Evolutionary conservation across 345 rosid genomes (phyloP).

Genomic region (Gossypium mustelinum): DNA sequence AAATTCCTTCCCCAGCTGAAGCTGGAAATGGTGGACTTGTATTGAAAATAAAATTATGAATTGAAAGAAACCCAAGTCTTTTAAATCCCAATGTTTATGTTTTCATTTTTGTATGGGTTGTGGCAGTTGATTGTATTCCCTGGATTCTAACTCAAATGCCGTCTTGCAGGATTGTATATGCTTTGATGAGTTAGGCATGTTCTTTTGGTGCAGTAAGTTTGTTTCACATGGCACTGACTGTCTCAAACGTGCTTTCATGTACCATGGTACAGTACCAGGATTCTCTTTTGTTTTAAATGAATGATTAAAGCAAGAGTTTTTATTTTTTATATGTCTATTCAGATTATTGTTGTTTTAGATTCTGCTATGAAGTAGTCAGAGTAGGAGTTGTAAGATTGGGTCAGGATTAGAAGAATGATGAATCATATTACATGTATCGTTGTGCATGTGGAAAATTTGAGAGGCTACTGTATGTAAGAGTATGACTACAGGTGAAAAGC

Average conservation of each 20-base stretch:
- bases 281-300: neutral
- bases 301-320: neutral
- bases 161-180: constrained; percentile 14
- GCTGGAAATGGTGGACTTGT: neutral
- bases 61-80: constrained; percentile 4
- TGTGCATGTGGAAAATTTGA: neutral
- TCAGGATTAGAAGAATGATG: neutral
- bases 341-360: neutral
- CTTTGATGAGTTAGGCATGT: constrained; percentile 17
- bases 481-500: neutral
- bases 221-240: constrained; percentile 13
- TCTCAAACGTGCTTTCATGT: constrained; percentile 10
- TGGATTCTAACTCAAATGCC: neutral
- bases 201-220: constrained; percentile 7
- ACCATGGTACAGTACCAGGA: constrained; percentile 5
- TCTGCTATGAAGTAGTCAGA: neutral
- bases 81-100: neutral
- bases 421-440: neutral
- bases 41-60: neutral
- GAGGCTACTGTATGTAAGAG: neutral
- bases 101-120: neutral
- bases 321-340: neutral
- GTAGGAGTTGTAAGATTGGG: neutral
- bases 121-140: neutral
- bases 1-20: neutral